phyloP scores from a whole-genome alignment of 441 rosid species.

The Pelargonium myrrhifolium region DNA sequence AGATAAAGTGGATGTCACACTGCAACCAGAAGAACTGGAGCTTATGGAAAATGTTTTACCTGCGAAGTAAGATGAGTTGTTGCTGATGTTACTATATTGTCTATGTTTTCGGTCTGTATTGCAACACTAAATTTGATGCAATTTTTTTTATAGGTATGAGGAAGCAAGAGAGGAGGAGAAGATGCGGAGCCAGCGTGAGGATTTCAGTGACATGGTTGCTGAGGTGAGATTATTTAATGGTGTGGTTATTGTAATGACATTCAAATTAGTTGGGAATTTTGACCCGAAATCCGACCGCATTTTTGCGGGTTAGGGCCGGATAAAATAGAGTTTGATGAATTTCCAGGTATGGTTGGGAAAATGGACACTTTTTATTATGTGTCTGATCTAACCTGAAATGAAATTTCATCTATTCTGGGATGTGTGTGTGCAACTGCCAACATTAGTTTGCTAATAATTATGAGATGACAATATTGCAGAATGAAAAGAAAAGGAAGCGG shows the following conservation, averaged over 20 bases:
- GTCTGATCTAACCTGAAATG: too few relatives aligned
- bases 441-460: too few relatives aligned
- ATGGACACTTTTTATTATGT: too few relatives aligned
- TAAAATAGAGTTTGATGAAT: neutral
- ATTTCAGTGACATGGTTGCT: slow-evolving; percentile 97
- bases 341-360: neutral
- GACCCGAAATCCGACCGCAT: too few relatives aligned
- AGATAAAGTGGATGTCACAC: slow-evolving; percentile 76
- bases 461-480: slow-evolving; percentile 36
- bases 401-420: too few relatives aligned
- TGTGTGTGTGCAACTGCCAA: too few relatives aligned
- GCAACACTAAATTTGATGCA: slow-evolving; percentile 11
- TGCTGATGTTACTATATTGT: neutral
- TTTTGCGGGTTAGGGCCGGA: too few relatives aligned
- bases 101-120: neutral
- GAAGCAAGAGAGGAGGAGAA: slow-evolving; percentile 98
- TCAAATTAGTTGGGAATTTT: neutral
- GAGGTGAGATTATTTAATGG: slow-evolving; percentile 48
- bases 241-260: neutral
- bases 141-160: slow-evolving; percentile 53
- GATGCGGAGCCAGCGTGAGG: slow-evolving; percentile 74
- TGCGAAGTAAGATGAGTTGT: slow-evolving; percentile 61
- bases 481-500: slow-evolving; percentile 86
- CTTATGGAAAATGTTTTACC: slow-evolving; percentile 80
- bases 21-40: slow-evolving; percentile 93